phyloP scores from a whole-genome alignment of 768 basidiomycete species.

The Candolleomyces efflorescens region DNA sequence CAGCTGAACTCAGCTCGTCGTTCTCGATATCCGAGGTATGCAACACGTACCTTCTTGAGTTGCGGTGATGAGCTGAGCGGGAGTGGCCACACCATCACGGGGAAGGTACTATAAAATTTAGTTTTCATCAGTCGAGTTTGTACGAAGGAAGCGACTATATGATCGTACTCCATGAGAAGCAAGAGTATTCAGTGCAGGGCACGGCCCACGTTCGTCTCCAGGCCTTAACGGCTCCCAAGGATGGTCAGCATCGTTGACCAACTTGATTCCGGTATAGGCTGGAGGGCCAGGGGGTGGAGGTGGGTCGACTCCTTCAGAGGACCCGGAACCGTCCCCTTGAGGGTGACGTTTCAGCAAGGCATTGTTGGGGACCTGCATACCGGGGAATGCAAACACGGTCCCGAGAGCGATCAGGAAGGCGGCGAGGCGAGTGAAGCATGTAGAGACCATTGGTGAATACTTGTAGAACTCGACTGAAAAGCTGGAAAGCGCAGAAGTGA shows the following conservation, averaged over 20 bases:
- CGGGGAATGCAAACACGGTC: too few relatives aligned
- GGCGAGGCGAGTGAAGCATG: too few relatives aligned
- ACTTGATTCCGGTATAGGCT: conserved; percentile 9
- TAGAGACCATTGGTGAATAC: too few relatives aligned
- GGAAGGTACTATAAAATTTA: conserved; percentile 12
- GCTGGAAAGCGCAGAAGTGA: too few relatives aligned
- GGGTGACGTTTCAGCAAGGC: too few relatives aligned
- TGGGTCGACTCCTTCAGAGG: background rate
- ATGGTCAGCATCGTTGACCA: conserved; percentile 11
- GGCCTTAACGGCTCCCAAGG: conserved; percentile 14
- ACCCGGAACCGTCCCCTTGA: too few relatives aligned
- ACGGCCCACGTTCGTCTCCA: too few relatives aligned
- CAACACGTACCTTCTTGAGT: conserved; percentile 13
- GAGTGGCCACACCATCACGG: conserved; percentile 12
- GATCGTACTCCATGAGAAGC: conserved; percentile 16
- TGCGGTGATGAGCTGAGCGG: conserved; percentile 10
- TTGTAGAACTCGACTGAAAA: too few relatives aligned
- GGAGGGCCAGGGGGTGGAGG: conserved; percentile 6
- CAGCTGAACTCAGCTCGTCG: too few relatives aligned
- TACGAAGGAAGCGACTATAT: background rate
- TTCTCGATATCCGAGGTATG: too few relatives aligned
- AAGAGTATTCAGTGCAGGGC: conserved; percentile 4
- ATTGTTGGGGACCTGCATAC: too few relatives aligned
- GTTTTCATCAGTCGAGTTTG: background rate
- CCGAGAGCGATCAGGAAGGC: too few relatives aligned